phyloP scores from a whole-genome alignment of 495 filamentous ascomycete species.

The Daldinia loculata region DNA sequence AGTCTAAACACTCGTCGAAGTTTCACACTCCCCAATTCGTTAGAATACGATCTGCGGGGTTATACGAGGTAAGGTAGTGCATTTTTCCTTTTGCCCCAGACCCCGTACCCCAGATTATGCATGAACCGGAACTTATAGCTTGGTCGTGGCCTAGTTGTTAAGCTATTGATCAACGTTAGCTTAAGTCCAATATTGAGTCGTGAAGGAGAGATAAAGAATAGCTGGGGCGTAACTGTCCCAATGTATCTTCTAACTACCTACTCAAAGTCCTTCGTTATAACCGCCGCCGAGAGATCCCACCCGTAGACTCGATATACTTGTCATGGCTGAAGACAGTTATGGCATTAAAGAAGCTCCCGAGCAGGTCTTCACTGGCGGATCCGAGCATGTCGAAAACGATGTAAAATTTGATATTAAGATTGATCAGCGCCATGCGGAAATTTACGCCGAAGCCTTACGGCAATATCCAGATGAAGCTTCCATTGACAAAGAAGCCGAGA shows the following conservation, averaged over 20 bases:
- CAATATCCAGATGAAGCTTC: background rate
- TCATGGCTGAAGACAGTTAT: background rate
- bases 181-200: background rate
- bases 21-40: background rate
- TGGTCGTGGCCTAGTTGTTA: background rate
- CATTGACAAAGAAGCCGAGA: slow-evolving; percentile 17
- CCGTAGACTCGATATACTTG: background rate
- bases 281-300: background rate
- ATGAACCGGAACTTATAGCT: background rate
- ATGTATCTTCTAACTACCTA: background rate
- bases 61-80: background rate
- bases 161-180: background rate
- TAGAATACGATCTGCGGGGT: background rate
- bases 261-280: background rate
- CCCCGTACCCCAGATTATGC: background rate
- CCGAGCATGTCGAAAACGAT: background rate
- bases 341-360: background rate
- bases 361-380: too few species aligned
- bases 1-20: background rate
- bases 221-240: background rate
- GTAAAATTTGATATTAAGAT: background rate
- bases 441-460: background rate
- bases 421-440: background rate
- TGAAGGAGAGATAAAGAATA: background rate
- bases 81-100: background rate